These are phyloP conservation scores for Endotrypanum monterogeii DNA, from an alignment of 208 protist species.

Conservation along the genomic window DNA sequence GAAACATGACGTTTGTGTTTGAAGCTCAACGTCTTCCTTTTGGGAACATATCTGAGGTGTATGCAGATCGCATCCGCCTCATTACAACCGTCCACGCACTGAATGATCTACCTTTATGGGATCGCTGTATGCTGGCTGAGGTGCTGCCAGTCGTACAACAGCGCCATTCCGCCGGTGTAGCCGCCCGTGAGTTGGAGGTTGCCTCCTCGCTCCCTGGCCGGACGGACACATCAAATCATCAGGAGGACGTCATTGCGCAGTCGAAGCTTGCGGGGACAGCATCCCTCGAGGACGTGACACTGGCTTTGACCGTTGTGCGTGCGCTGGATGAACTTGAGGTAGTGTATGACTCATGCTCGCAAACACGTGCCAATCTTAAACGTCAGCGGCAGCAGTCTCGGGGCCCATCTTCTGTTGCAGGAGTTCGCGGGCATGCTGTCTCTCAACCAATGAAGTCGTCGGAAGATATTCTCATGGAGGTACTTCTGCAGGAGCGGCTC, in stretches of 20 bases:
- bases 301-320: constrained; percentile 47
- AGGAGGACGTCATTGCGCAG: background rate
- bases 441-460: constrained; percentile 19
- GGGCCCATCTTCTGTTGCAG: background rate
- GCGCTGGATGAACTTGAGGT: constrained; percentile 71
- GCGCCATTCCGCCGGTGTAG: constrained; percentile 6
- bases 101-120: constrained; percentile 51
- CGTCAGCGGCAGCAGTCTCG: background rate
- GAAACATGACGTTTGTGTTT: constrained; percentile 72
- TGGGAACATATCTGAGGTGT: constrained; percentile 30
- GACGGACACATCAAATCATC: background rate
- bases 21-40: constrained; percentile 71
- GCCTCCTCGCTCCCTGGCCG: background rate
- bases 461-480: constrained; percentile 66
- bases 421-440: background rate
- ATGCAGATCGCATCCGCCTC: constrained; percentile 12
- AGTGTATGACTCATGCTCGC: constrained; percentile 47
- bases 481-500: constrained; percentile 65
- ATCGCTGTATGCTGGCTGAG: constrained; percentile 53
- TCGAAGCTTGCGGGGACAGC: background rate
- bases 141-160: constrained; percentile 63
- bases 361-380: constrained; percentile 11
- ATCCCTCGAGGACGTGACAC: constrained; percentile 27
- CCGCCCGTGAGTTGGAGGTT: background rate
- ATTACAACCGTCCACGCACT: constrained; percentile 11